A percentile compares a stretch with the other conserved stretches of the same genome.
Evolutionary conservation across 225 moss, liverwort and hornwort species (phyloP).

Genomic region (Thuidium tamariscinum): DNA sequence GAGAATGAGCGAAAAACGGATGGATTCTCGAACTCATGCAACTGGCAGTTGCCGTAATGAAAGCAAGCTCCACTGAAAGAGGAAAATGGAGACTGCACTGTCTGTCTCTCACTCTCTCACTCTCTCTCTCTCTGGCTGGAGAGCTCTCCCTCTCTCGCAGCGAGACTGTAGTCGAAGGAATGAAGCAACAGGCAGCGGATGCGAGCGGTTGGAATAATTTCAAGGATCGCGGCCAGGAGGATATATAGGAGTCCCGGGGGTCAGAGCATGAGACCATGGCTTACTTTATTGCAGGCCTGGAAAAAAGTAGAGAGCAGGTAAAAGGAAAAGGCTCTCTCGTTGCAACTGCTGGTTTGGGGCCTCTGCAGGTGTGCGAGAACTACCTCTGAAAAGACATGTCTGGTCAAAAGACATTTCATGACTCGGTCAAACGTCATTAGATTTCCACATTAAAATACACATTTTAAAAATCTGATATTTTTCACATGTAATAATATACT

Average conservation of each 20-base stretch:
- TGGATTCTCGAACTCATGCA: not conserved
- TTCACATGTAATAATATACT: no score
- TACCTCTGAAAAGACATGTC: not conserved
- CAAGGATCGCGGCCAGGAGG: not conserved
- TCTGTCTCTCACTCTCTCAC: not conserved
- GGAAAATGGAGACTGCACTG: not conserved
- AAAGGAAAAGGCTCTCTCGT: not conserved
- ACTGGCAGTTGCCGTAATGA: not conserved
- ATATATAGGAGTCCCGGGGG: constrained; percentile 5
- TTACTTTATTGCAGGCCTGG: not conserved
- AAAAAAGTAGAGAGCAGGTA: not conserved
- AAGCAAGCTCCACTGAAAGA: not conserved
- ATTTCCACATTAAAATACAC: not conserved
- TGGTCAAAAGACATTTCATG: no score
- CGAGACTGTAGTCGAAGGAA: not conserved
- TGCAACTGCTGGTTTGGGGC: not conserved
- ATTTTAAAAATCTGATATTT: not conserved
- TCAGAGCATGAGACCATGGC: constrained; percentile 5
- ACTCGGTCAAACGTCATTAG: not conserved
- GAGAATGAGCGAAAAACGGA: not conserved
- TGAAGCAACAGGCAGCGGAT: not conserved
- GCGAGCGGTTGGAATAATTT: constrained; percentile 9
- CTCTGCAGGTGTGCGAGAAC: not conserved
- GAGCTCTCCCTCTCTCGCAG: not conserved
- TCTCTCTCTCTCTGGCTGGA: not conserved